phyloP scores from a whole-genome alignment of 495 filamentous ascomycete genomes.

The Penicillium goetzii region DNA sequence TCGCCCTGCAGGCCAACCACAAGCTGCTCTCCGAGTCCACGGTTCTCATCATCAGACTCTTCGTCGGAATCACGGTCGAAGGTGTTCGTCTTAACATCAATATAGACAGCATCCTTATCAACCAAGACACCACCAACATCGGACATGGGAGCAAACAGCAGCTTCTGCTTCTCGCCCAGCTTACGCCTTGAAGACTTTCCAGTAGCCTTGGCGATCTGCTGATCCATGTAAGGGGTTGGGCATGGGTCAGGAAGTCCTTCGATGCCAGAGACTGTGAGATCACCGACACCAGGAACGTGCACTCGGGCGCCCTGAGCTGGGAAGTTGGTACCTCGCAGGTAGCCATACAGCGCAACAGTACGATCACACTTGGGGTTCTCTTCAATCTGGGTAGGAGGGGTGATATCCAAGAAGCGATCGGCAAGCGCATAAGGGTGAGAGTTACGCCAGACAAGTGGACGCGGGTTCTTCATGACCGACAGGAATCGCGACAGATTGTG shows the following conservation, averaged over 20 bases:
- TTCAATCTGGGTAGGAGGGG: conserved; percentile 87
- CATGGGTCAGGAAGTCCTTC: conserved; percentile 92
- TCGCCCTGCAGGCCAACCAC: conserved; percentile 88
- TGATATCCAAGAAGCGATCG: conserved; percentile 92
- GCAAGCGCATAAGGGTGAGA: conserved; percentile 91
- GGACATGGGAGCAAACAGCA: conserved; percentile 95
- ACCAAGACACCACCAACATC: conserved; percentile 91
- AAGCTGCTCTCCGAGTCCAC: conserved; percentile 89
- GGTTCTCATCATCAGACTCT: conserved; percentile 60
- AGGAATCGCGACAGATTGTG: conserved; percentile 94
- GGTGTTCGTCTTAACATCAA: conserved; percentile 72
- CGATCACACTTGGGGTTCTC: conserved; percentile 86
- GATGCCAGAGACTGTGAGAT: conserved; percentile 80
- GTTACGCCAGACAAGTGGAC: conserved; percentile 95
- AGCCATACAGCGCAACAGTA: conserved; percentile 88
- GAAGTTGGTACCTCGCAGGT: conserved; percentile 95
- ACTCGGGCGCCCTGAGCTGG: conserved; percentile 82
- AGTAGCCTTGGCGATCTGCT: conserved; percentile 75
- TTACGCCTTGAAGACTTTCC: conserved; percentile 77
- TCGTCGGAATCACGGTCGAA: conserved; percentile 71
- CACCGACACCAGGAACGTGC: conserved; percentile 93
- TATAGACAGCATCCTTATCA: conserved; percentile 80
- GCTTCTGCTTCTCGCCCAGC: conserved; percentile 92
- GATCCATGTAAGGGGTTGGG: conserved; percentile 88
- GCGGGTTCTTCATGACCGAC: conserved; percentile 97